Evolutionary conservation across 2,329 filamentous ascomycete genomes (phyloP), one percentile per base, ranked within the genome.

Genomic region (Mycosphaerella arachidis): DNA sequence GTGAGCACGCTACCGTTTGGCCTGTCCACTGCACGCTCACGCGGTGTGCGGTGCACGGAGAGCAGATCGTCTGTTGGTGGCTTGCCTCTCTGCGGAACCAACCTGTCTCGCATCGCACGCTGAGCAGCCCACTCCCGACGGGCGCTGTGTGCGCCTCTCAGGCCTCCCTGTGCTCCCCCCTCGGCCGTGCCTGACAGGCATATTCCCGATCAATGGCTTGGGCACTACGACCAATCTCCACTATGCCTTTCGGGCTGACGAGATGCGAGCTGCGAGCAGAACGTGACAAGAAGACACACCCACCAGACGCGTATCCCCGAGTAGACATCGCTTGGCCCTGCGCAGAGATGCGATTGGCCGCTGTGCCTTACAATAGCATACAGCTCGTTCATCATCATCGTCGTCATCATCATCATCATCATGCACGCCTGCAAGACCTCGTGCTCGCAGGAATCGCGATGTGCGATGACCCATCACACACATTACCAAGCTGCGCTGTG

Each of bases 191-290:
- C 29, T 43, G 40, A 50, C 46, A 29, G 29, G 46, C 46, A 50
- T 46, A 46, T 31, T 18, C 46, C 46, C 46, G 29, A 50, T 50
- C 46, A 50, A 30, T 50, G 29, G 13, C 8, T 12, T 16, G 13
- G 9, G 46, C 46, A 50, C 46, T 50, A 16, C 29, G 12, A 40
- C 46, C 33, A 48, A 45, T 59, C 53, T 59, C 57, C 57, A 59
- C 57, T 55, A 13, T 40, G 57, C 57, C 7, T 40, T 50, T 45
- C 52, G 43, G 53, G 57, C 53, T 59, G 51, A 55, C n/a, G 24
- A 50, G 31, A 46, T 27, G 31, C 35, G 10, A 37, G 24, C 30
- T 13, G 56, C 52, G 6, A 13, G 20, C 52, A 16, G n/a, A 45
- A 12, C 7, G 35, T 43, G 18, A 18, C 20, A 27, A 24, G 31